Evolutionary conservation across 495 filamentous ascomycete genomes (phyloP), one percentile per base, ranked within the genome.

Genomic region (Daldinia loculata): DNA sequence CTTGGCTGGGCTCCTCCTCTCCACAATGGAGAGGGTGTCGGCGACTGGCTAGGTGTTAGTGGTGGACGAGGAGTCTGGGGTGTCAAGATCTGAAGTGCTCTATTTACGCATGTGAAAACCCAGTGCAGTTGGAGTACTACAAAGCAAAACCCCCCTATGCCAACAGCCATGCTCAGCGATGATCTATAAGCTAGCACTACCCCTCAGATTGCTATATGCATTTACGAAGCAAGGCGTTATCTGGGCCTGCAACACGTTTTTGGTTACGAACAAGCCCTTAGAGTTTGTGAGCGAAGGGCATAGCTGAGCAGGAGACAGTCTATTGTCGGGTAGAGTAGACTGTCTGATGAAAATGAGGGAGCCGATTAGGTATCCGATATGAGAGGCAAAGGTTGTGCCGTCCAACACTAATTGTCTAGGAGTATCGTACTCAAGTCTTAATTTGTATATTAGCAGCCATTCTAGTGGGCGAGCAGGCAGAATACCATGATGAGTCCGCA

Each of bases 21-120:
- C 66, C 67, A 75, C 11, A 91, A 86, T 52, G 83, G 86, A n/a
- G 91, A 93, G 56, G 89, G 89, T 4, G 63, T 65, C 30, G 91
- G 92, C 14, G 95, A 99, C 66, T 99, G 95, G 95, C 81, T 99
- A 17, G 96, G 95, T 24, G 93, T 99, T 5, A 92, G 91, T 75
- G 96, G 93, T 34, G 95, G 95, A 26, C 85, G 94, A 61, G 95
- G 95, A 0, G 86, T 98, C 17, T 98, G 93, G 92, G 94, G 95
- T 5, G 92, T 96, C 27, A 89, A 89, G 71, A 69, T 77, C 36
- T 77, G 58, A 75, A 17, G 34, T 17, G 14, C 7, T 63, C 24
- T 6, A 6, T 6, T 24, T 61, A 36, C 43, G 17, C 38, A 53
- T 56, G 9, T 63, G 61, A 29, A 59, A 48, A 30, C 30, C 48